Percentiles rank a stretch among this genome's conserved stretches.
Conservation (phyloP, 1,139 yeast species). For the Hyphopichia buzzinii region DNA sequence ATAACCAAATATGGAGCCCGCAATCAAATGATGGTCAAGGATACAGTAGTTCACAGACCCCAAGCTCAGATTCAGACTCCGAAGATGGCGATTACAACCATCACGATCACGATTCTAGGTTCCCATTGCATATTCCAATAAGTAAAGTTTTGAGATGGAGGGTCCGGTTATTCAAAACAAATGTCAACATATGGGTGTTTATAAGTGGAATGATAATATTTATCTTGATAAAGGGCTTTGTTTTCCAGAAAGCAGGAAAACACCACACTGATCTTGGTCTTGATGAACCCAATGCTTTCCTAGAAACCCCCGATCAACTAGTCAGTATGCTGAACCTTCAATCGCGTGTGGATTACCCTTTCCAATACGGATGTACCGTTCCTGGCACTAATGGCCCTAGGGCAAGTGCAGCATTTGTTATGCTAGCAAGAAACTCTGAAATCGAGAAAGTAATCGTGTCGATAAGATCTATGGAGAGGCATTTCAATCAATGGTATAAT, state of each 20-base stretch:
- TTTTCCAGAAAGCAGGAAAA: too few relatives aligned
- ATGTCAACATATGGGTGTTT: neutral
- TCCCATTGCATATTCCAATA: too few relatives aligned
- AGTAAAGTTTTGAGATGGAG: neutral
- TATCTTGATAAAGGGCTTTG: neutral
- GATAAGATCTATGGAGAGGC: constrained; percentile 72
- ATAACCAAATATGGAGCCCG: constrained; percentile 2
- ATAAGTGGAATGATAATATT: neutral
- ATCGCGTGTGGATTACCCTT: constrained; percentile 40
- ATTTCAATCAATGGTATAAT: constrained; percentile 85
- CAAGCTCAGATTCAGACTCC: constrained; percentile 1
- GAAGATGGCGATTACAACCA: too few relatives aligned
- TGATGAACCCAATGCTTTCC: constrained; percentile 5
- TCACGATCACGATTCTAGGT: too few relatives aligned
- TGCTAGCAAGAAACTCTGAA: constrained; percentile 76
- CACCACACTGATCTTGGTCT: neutral
- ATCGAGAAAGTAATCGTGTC: constrained; percentile 65
- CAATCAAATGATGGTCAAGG: neutral
- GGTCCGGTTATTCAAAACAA: constrained; percentile 1
- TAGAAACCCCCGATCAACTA: constrained; percentile 13
- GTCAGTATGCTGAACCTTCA: constrained; percentile 27
- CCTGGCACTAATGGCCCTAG: constrained; percentile 27
- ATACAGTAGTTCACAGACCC: neutral
- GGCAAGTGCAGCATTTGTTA: constrained; percentile 82
- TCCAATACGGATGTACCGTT: constrained; percentile 53